Evolutionary conservation across 257 asterid species (phyloP), one percentile per base, ranked within the genome.

Genomic region (Osmanthus fragrans): DNA sequence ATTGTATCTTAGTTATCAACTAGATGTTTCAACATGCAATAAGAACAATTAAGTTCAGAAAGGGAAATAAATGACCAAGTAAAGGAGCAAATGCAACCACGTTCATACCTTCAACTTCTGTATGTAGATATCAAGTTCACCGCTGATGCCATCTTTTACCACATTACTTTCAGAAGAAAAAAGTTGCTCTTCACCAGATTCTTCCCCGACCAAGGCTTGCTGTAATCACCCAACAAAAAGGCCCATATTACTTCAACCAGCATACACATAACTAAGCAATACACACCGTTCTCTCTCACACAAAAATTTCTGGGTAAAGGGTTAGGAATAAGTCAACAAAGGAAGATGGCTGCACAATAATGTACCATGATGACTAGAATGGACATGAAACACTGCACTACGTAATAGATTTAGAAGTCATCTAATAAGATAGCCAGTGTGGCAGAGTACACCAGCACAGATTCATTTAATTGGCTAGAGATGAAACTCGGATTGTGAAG

Each of bases 181-280:
- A 78, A 95, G 95, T 82, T 84, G 96, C 80, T 90, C 97, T 65
- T 95, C 99, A 63, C 88, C 97, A 72, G 94, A 87, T 79, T 84
- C 97, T 87, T 95, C 99, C 88, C 99, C 99, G 80, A 95, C 99
- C 91, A 95, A 89, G 71, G 98, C 96, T 90, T 89, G 88, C 97
- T 93, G 93, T 58, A 90, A 82, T 78, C 84, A 83, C 76, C 79
- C 84, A 80, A 79, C 65, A 77, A 86, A 36, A 77, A 65, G 71
- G 79, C 71, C 65, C 78, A 79, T 73, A 74, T 65, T 40, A 79
- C 70, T 77, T 70, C 79, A 76, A 79, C 5, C 33, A 73, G 51
- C 75, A 74, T 65, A 74, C 39, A 79, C 51, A 74, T 70, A 69
- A 80, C 51, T 58, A 71, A 54, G 45, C 63, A 69, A 72, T 49